Conservation (phyloP, 2,329 filamentous ascomycete genomes). For the Aureobasidium sp. region DNA sequence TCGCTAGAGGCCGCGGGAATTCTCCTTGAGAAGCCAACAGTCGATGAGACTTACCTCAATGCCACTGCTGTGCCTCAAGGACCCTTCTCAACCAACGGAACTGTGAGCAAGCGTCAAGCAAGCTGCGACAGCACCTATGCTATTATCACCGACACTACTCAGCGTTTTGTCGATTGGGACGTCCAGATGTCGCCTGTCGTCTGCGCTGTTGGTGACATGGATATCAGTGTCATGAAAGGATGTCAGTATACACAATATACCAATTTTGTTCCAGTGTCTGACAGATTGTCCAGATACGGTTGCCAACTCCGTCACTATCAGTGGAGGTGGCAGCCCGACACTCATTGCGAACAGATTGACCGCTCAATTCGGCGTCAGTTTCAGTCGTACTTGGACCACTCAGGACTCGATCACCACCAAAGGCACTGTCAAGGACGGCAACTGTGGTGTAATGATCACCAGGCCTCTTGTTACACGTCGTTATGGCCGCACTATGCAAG, state of each 20-base stretch:
- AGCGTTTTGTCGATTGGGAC: conserved; percentile 19
- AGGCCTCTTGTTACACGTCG: conserved; percentile 20
- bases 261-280: neutral
- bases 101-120: neutral
- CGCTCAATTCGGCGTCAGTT: conserved; percentile 11
- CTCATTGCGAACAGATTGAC: neutral
- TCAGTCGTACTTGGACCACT: conserved; percentile 12
- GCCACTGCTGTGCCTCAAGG: neutral
- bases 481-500: conserved; percentile 19
- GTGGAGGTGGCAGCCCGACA: neutral
- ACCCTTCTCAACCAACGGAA: neutral
- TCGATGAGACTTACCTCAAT: neutral
- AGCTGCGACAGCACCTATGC: neutral
- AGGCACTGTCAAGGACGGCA: conserved; percentile 13
- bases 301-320: conserved; percentile 9
- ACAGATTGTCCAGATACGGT: neutral
- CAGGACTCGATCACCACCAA: conserved; percentile 16
- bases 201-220: conserved; percentile 12
- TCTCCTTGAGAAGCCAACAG: neutral
- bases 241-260: neutral
- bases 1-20: neutral
- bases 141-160: neutral
- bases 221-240: conserved; percentile 15
- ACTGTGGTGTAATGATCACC: conserved; percentile 19
- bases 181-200: conserved; percentile 19